Base-by-base conservation (phyloP, 1,284 basidiomycete genomes). In the Marasmius fiardii region DNA sequence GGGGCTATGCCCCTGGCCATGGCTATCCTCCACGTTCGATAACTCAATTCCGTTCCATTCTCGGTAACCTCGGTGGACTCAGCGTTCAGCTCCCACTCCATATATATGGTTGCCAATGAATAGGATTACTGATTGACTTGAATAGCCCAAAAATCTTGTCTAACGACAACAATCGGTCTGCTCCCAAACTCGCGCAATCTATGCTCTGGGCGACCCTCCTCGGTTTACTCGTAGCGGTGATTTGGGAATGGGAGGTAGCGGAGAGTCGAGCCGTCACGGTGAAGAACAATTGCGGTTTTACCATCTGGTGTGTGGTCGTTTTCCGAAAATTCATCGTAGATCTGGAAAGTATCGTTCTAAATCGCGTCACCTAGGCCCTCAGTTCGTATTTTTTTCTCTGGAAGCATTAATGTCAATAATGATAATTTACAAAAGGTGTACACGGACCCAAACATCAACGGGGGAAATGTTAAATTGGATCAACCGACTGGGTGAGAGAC, bases 271-370 rank as follows among this genome's bases (percentile, higher is more conserved):
- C 26, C 12, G 7, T 49, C 16, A 49, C 47, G 8, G 47, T 49
- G 14, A 49, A 49, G 28, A 49, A 49, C n/a, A 49, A 49, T 20
- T 49, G 47, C 33, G 47, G 24, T n/a, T 49, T 33, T 20, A 49
- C 47, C 33, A 26, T 49, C 24, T 49, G 47, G 47, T 49, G 26
- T 20, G 43, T n/a, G n/a, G 24, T 1, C 10, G 23, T n/a, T 48
- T 20, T 8, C n/a, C 14, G 28, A 31, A 31, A 2, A n/a, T 41
- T 41, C 16, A n/a, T 41, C 12, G 12, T 7, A 4, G 7, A 7
- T n/a, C 14, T 20, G 18, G 6, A 8, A n/a, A 16, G 14, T 4
- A n/a, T n/a, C n/a, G n/a, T n/a, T n/a, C n/a, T n/a, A n/a, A n/a
- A n/a, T n/a, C n/a, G n/a, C n/a, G n/a, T n/a, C n/a, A n/a, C n/a